These are phyloP conservation scores for Boletellus sp. DNA, from an alignment of 768 basidiomycete genomes.

Conservation along the genomic window DNA sequence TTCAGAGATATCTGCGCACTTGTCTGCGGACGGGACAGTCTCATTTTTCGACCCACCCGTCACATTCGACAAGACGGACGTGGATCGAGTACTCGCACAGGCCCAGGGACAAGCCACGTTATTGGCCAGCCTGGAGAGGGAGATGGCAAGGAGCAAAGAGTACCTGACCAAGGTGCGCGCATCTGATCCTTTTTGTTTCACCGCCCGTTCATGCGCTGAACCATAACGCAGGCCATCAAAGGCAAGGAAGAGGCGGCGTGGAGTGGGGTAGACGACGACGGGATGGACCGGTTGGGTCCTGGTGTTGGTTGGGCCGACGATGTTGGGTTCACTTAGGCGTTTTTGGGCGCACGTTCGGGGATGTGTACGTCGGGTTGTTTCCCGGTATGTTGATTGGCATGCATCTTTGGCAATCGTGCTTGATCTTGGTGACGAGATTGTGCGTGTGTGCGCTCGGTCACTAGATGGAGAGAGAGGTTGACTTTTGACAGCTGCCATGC, in stretches of 20 bases:
- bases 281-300: no score
- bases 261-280: conserved; percentile 30
- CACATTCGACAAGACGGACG: conserved; percentile 54
- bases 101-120: conserved; percentile 45
- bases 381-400: no score
- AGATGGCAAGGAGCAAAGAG: conserved; percentile 61
- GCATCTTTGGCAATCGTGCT: no score
- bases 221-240: conserved; percentile 32
- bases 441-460: no score
- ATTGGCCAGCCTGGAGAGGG: conserved; percentile 22
- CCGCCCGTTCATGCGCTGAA: no score
- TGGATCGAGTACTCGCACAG: conserved; percentile 54
- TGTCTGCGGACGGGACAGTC: conserved; percentile 67
- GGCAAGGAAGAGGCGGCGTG: conserved; percentile 27
- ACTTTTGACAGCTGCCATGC: no score
- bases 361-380: no score
- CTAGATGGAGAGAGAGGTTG: no score
- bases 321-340: conserved; percentile 20
- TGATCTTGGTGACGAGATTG: no score
- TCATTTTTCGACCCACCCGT: conserved; percentile 65
- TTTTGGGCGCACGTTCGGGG: no score
- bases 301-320: conserved; percentile 27
- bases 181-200: neutral
- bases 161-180: conserved; percentile 65
- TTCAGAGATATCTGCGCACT: conserved; percentile 63